Base-by-base conservation (phyloP, 2,329 filamentous ascomycete species). In the Grosmannia huntii region DNA sequence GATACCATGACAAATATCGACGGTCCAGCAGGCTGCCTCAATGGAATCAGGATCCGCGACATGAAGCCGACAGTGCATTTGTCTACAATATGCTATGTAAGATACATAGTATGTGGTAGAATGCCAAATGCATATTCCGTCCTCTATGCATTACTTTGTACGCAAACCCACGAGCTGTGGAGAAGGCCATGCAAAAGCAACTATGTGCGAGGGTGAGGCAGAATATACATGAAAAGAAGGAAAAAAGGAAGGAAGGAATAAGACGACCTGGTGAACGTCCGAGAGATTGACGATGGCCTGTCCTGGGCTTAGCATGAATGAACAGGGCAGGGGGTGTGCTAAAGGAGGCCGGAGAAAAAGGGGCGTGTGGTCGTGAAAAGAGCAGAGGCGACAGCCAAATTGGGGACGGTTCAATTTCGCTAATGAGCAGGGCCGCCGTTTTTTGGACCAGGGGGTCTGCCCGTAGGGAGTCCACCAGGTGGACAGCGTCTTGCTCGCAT, bases 231-330 rank as follows among this genome's bases (percentile, higher is more conserved):
- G 14, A 25, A 50, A 25, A 48, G 19, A 38, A 38, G 11, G 7
- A 25, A 50, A 50, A 50, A 48, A 48, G 10, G n/a, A 49, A 49
- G 19, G 5, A 25, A 48, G 14, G 19, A 28, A 50, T 28, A 25
- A 48, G 19, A 38, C 16, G 11, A 51, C 14, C 9, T 19, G 27
- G 23, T 31, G 49, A 28, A n/a, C 23, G 49, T 28, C 49, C 23
- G 16, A 51, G 16, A 51, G 36, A 27, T 16, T 50, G 48, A 21
- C 48, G 25, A 23, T 53, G 28, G 51, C 51, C 28, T 23, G 28
- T 21, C 28, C 28, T 10, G 48, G 4, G 14, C 46, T 36, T 56
- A 52, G 57, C 57, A 59, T 59, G 53, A 59, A 59, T 28, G 53
- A 44, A 48, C 11, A 10, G 33, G 21, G 46, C 53, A 59, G 57